Percentiles rank a stretch among this genome's conserved stretches.
Conservation (phyloP, 1,284 basidiomycete species). For the Trichosporon inkin region DNA sequence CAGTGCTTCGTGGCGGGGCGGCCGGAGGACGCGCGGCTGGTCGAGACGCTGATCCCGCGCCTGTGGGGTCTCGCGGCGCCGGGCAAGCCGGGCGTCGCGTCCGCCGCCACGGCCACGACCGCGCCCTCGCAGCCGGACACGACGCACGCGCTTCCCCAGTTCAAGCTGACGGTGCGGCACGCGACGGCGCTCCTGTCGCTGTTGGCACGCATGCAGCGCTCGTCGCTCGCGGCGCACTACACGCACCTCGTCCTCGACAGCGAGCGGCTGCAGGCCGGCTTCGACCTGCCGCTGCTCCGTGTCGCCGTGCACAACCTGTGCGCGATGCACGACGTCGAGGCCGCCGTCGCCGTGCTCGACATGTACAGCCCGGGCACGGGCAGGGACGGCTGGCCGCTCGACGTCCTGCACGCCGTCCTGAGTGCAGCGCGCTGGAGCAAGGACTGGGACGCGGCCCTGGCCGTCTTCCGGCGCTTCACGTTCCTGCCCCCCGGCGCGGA, state of each 20-base stretch:
- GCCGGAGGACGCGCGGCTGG: conserved; percentile 33
- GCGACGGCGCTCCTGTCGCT: conserved; percentile 28
- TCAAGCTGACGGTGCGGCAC: conserved; percentile 21
- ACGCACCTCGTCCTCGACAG: conserved; percentile 23
- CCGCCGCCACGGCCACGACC: too few species aligned
- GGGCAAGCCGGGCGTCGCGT: conserved; percentile 19
- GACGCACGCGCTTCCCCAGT: conserved; percentile 14
- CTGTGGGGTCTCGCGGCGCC: conserved; percentile 34
- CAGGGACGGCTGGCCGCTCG: conserved; percentile 28
- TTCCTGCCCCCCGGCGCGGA: conserved; percentile 26
- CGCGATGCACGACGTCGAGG: conserved; percentile 21
- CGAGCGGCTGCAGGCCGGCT: conserved; percentile 8
- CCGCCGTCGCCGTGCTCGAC: conserved; percentile 27
- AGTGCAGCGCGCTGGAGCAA: conserved; percentile 33
- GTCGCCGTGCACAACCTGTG: conserved; percentile 15
- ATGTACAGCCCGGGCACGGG: conserved; percentile 27
- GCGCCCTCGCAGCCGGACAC: background rate
- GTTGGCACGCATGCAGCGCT: conserved; percentile 13
- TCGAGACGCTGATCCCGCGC: conserved; percentile 27
- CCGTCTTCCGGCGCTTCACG: conserved; percentile 31
- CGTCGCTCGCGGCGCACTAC: conserved; percentile 23
- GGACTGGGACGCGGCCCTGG: conserved; percentile 35
- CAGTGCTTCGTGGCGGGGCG: conserved; percentile 29
- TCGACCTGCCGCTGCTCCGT: conserved; percentile 22
- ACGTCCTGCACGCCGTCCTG: conserved; percentile 28